Conservation (phyloP, 2,329 filamentous ascomycete genomes). For the Penicillium brasilianum region DNA sequence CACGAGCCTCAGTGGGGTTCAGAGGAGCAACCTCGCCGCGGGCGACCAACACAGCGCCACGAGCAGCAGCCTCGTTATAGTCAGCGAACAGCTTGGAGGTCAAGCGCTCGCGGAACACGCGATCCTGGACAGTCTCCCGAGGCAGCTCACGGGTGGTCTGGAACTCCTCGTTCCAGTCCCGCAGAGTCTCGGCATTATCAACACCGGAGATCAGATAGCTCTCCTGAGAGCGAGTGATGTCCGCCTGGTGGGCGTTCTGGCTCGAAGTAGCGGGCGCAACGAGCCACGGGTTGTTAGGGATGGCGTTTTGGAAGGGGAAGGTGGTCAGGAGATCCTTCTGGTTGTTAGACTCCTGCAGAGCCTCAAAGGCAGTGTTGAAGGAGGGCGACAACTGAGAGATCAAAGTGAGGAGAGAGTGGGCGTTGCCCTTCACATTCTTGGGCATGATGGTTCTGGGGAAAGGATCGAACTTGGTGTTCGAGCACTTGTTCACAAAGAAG, state of each 20-base stretch:
- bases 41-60: slow-evolving; percentile 89
- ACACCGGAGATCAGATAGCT: slow-evolving; percentile 86
- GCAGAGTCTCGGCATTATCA: slow-evolving; percentile 90
- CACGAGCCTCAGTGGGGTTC: slow-evolving; percentile 88
- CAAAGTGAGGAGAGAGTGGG: slow-evolving; percentile 85
- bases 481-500: slow-evolving; percentile 97
- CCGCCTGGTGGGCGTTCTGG: slow-evolving; percentile 73
- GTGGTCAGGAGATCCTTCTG: slow-evolving; percentile 85
- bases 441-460: slow-evolving; percentile 72
- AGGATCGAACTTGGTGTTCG: slow-evolving; percentile 93
- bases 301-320: slow-evolving; percentile 94
- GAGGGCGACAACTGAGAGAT: slow-evolving; percentile 80
- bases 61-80: slow-evolving; percentile 92
- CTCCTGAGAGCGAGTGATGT: slow-evolving; percentile 90
- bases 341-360: slow-evolving; percentile 83
- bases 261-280: slow-evolving; percentile 70
- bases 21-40: slow-evolving; percentile 89
- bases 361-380: slow-evolving; percentile 75
- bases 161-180: slow-evolving; percentile 99
- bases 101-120: slow-evolving; percentile 91
- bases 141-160: slow-evolving; percentile 95
- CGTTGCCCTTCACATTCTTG: slow-evolving; percentile 67
- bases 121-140: slow-evolving; percentile 90
- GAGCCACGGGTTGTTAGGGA: slow-evolving; percentile 90
- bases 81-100: slow-evolving; percentile 96